These are phyloP conservation scores for Podaxis sp. DNA, from an alignment of 768 basidiomycete genomes.

Conservation along the genomic window DNA sequence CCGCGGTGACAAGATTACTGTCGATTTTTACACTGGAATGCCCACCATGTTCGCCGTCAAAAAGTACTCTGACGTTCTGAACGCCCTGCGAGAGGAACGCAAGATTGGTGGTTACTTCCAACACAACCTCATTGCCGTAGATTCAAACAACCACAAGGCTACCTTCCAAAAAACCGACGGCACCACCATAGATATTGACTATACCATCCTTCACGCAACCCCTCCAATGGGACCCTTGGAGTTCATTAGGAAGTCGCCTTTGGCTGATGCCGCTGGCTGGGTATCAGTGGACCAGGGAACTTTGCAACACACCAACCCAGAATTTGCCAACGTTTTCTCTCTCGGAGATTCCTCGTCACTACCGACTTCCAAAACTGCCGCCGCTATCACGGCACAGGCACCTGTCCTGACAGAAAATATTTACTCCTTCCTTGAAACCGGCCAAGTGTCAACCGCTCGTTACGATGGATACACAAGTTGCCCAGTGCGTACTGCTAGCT, in stretches of 20 bases:
- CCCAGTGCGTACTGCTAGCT: conserved; percentile 52
- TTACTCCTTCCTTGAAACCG: conserved; percentile 71
- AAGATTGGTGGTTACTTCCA: conserved; percentile 80
- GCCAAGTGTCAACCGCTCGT: conserved; percentile 61
- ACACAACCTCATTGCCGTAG: conserved; percentile 79
- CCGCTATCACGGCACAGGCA: conserved; percentile 88
- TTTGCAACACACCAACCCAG: conserved; percentile 80
- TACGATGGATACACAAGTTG: conserved; percentile 93
- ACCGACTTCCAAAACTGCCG: conserved; percentile 95
- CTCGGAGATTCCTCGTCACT: conserved; percentile 91
- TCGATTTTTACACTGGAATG: conserved; percentile 88
- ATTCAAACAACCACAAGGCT: conserved; percentile 69
- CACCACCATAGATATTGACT: conserved; percentile 68
- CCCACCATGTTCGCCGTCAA: conserved; percentile 97
- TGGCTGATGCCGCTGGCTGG: conserved; percentile 85
- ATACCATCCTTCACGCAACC: conserved; percentile 79
- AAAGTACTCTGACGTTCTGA: conserved; percentile 89
- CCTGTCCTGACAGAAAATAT: conserved; percentile 92
- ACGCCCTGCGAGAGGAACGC: conserved; percentile 74
- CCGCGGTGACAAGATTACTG: conserved; percentile 53
- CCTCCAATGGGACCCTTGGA: conserved; percentile 93
- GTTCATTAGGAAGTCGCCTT: conserved; percentile 72
- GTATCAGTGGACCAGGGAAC: conserved; percentile 83
- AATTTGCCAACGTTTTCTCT: conserved; percentile 81
- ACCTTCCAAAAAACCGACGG: conserved; percentile 83